Percentiles rank a stretch among this genome's conserved stretches.
Conservation (phyloP, 2,329 filamentous ascomycete genomes). For the Teratosphaeria gauchensis region DNA sequence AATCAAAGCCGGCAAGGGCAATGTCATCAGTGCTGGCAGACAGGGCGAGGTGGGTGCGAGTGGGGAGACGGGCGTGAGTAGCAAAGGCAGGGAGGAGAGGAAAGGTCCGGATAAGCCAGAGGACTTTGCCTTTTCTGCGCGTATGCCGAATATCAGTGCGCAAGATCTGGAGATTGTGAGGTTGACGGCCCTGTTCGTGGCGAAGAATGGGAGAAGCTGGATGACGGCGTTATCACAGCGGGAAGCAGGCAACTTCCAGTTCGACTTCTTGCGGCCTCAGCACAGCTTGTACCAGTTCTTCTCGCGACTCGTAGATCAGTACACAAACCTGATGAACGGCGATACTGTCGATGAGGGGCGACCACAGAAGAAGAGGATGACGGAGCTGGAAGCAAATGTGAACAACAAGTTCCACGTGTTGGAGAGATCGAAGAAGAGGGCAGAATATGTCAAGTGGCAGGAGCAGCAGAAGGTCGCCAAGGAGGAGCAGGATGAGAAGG, state of each 20-base stretch:
- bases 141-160: constrained; percentile 94
- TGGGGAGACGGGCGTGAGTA: constrained; percentile 22
- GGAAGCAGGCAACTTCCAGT: constrained; percentile 85
- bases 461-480: constrained; percentile 79
- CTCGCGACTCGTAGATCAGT: constrained; percentile 84
- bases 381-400: constrained; percentile 63
- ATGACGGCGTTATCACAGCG: constrained; percentile 83
- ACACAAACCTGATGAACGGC: constrained; percentile 65
- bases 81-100: constrained; percentile 50
- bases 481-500: constrained; percentile 76
- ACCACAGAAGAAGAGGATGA: constrained; percentile 61
- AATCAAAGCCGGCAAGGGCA: constrained; percentile 74
- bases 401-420: constrained; percentile 73
- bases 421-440: constrained; percentile 70
- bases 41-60: constrained; percentile 50
- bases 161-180: constrained; percentile 69
- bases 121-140: constrained; percentile 85
- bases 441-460: constrained; percentile 78
- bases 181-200: constrained; percentile 82
- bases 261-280: constrained; percentile 89
- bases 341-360: constrained; percentile 61
- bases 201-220: constrained; percentile 84
- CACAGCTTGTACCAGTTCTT: constrained; percentile 97
- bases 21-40: constrained; percentile 65
- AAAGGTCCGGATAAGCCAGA: constrained; percentile 71